Percentiles rank a stretch among this genome's conserved stretches.
Conservation (phyloP, 768 basidiomycete species). For the Lentinus brumalis region DNA sequence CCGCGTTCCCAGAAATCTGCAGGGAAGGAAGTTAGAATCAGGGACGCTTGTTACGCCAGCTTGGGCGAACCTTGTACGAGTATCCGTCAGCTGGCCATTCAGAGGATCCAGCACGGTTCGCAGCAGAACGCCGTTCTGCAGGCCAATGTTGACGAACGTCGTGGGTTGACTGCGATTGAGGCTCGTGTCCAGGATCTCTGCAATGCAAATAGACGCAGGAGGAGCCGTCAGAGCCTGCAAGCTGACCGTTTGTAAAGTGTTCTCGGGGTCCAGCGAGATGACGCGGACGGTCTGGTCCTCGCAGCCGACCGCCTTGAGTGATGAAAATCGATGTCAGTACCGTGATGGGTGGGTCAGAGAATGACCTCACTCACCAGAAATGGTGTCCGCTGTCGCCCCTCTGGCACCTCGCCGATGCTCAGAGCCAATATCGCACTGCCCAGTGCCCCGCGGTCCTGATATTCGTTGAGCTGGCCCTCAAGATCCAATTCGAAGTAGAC, state of each 20-base stretch:
- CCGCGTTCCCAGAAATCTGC: slow-evolving; percentile 69
- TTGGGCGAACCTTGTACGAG: slow-evolving; percentile 79
- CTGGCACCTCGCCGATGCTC: slow-evolving; percentile 93
- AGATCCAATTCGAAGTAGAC: slow-evolving; percentile 98
- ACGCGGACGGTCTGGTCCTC: slow-evolving; percentile 99
- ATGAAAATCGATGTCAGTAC: not conserved
- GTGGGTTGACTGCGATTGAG: slow-evolving; percentile 96
- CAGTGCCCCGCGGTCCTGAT: slow-evolving; percentile 96
- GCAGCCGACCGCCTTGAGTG: slow-evolving; percentile 88
- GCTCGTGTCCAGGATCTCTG: slow-evolving; percentile 95
- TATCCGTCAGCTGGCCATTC: slow-evolving; percentile 94
- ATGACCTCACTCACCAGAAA: slow-evolving; percentile 67
- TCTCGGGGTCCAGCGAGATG: slow-evolving; percentile 95
- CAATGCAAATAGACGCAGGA: slow-evolving; percentile 94
- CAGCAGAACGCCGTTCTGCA: slow-evolving; percentile 93
- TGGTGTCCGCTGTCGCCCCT: slow-evolving; percentile 89
- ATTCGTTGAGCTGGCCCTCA: slow-evolving; percentile 96
- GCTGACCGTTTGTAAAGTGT: slow-evolving; percentile 92
- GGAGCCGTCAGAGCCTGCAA: slow-evolving; percentile 95
- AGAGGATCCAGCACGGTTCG: slow-evolving; percentile 95
- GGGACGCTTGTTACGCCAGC: too few species aligned
- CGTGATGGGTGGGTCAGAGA: too few species aligned
- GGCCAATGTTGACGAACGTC: slow-evolving; percentile 96
- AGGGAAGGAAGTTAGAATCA: too few species aligned
- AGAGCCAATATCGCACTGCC: slow-evolving; percentile 93